Base-by-base conservation (phyloP, 495 filamentous ascomycete genomes). In the Penicillium roqueforti region DNA sequence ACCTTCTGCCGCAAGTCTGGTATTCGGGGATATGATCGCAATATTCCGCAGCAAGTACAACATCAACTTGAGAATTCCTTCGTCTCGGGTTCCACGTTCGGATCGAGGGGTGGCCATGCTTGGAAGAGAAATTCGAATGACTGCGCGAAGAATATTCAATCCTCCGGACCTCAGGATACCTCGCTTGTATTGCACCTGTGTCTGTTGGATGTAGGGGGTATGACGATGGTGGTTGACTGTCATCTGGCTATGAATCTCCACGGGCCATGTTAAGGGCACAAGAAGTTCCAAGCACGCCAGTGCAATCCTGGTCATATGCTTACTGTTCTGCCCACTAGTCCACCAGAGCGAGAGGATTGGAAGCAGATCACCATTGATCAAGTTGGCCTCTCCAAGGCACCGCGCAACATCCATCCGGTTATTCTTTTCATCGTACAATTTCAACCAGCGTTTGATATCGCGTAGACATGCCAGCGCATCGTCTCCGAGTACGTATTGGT, bases 371-470 rank as follows among this genome's bases (percentile, higher is more conserved):
- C 88, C 85, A 56, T 86, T 85, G 54, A 97, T 82, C n/a, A 99
- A 69, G 63, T 97, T 97, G 40, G 90, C 86, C 65, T 97, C 92
- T 63, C 90, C 88, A 51, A 97, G 75, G 63, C 91, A 96, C 68
- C 93, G 81, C 40, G 91, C 92, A 50, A 97, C 95, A 71, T 99
- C 95, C 80, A 95, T 86, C 51, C 93, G 86, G 62, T 95, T 95
- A 50, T 87, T 82, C 68, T 93, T 95, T 65, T 95, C 87, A 66
- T 99, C 95, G 77, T 95, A 95, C 53, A 95, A 78, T 65, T 87
- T 91, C 60, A 99, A 73, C 95, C 95, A 97, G 80, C 83, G 86
- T 59, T 89, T 91, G 38, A 97, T 78, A 70, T 99, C 95, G 47
- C 91, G 88, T 50, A 99, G 77, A 70, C 89, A 92, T 45, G 92